Conservation (phyloP, 1,139 yeast species). For the Zygoascus hellenicus region DNA sequence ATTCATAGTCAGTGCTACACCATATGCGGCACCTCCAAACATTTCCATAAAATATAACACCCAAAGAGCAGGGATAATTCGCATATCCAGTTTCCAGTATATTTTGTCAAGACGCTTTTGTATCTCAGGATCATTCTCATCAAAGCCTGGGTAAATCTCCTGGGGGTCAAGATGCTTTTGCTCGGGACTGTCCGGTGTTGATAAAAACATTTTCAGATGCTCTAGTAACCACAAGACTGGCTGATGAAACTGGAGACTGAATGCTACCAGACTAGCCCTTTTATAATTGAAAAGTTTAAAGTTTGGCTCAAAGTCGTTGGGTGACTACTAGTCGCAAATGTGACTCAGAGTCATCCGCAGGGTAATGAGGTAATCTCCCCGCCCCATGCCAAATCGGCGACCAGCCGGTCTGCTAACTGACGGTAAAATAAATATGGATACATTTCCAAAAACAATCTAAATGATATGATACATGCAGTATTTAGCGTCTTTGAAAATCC, state of each 20-base stretch:
- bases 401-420: no score
- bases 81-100: conserved; percentile 58
- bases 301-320: conserved; percentile 4
- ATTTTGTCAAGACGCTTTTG: conserved; percentile 46
- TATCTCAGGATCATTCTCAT: conserved; percentile 4
- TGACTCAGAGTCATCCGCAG: conserved; percentile 9
- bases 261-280: neutral
- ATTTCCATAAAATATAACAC: conserved; percentile 71
- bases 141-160: conserved; percentile 8
- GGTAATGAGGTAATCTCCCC: neutral
- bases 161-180: neutral
- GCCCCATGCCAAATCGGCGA: no score
- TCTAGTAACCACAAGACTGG: neutral
- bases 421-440: no score
- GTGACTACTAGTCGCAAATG: conserved; percentile 7
- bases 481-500: no score
- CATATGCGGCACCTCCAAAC: conserved; percentile 72
- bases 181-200: no score
- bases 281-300: neutral
- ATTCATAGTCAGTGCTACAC: conserved; percentile 80
- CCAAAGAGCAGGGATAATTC: conserved; percentile 85
- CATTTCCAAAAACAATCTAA: no score
- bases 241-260: neutral
- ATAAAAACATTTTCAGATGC: neutral
- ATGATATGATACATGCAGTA: no score